phyloP scores from a whole-genome alignment of 257 asterid species.

The Paulownia fortunei region DNA sequence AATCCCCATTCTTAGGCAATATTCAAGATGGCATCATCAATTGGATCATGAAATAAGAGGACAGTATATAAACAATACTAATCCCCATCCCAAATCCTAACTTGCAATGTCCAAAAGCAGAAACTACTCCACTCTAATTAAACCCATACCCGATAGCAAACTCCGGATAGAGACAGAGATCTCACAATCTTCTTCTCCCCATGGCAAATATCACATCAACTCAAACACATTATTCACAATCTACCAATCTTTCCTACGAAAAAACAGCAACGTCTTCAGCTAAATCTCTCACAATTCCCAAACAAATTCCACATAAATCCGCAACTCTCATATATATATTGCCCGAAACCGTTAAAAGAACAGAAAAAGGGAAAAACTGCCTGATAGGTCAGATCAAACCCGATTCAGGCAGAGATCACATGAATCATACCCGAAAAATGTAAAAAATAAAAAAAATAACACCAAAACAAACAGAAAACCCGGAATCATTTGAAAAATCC shows the following conservation, averaged over 20 bases:
- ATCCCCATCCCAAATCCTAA: not conserved
- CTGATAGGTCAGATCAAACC: conserved; percentile 22
- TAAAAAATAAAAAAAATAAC: not conserved
- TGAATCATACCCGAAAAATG: not conserved
- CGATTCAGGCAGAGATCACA: not conserved
- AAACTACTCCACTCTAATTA: not conserved
- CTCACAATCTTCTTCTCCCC: not conserved
- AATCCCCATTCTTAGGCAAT: not conserved
- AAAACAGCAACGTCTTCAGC: not conserved
- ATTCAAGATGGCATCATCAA: not conserved
- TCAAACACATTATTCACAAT: not conserved
- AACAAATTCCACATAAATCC: not conserved
- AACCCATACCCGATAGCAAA: not conserved
- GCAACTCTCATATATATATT: not conserved
- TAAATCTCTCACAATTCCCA: not conserved
- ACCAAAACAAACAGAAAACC: not conserved
- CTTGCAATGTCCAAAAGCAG: not conserved
- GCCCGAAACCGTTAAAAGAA: not conserved
- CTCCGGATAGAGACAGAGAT: not conserved
- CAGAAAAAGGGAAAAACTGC: not conserved
- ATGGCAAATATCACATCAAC: not conserved
- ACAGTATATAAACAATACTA: not conserved
- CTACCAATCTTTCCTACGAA: not conserved
- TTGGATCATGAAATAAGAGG: not conserved
- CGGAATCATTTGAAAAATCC: not conserved